Percentiles rank a stretch among this genome's conserved stretches.
Evolutionary conservation across 2,329 filamentous ascomycete species (phyloP).

Genomic region (Rhinocladiella similis): DNA sequence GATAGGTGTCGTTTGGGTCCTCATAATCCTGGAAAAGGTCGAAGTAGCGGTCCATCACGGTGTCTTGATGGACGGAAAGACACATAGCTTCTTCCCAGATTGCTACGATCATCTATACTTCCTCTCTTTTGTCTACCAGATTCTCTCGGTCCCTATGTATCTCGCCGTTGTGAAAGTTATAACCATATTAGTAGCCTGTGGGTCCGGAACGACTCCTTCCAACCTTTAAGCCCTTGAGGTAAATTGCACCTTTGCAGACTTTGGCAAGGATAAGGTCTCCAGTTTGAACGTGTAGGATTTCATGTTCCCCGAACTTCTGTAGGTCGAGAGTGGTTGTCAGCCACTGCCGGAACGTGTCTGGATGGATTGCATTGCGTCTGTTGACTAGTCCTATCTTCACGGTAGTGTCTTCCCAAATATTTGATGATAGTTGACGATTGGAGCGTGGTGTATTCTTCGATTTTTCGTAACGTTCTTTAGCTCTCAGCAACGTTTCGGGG

Average conservation of each 20-base stretch:
- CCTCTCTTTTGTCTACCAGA: constrained; percentile 9
- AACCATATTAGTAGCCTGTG: constrained; percentile 8
- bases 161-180: constrained; percentile 15
- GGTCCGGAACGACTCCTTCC: background rate
- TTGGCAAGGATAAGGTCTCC: constrained; percentile 19
- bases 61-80: background rate
- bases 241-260: constrained; percentile 10
- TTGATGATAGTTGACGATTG: background rate
- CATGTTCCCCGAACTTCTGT: background rate
- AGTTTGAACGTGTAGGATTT: constrained; percentile 7
- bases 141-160: constrained; percentile 18
- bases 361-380: background rate
- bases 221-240: constrained; percentile 21
- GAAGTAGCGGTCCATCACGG: constrained; percentile 20
- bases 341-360: constrained; percentile 18
- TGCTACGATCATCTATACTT: constrained; percentile 9
- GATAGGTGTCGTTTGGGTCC: constrained; percentile 23
- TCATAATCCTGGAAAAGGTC: constrained; percentile 25
- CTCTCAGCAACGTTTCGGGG: background rate
- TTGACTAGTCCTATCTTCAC: constrained; percentile 14
- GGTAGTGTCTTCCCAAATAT: constrained; percentile 23
- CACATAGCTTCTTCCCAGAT: constrained; percentile 20
- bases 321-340: constrained; percentile 21
- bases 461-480: background rate
- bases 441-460: background rate